Percentiles rank a stretch among this genome's conserved stretches.
Evolutionary conservation across 768 basidiomycete genomes (phyloP).

Genomic region (Leccinum broughii): DNA sequence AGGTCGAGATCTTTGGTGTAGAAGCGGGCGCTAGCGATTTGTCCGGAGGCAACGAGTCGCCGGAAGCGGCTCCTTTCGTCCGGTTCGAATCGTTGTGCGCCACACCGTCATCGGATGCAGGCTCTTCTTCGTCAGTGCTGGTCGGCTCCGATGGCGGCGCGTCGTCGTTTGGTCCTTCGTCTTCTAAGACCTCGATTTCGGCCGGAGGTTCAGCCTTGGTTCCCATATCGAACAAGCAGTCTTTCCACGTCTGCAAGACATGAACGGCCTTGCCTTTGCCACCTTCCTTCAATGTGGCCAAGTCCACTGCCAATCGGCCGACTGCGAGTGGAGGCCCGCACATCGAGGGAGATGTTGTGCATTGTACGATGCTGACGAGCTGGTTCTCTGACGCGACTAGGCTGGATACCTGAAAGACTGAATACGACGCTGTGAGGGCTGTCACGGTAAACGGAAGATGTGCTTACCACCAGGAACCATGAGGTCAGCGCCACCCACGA

Average conservation of each 20-base stretch:
- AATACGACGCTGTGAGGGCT: not conserved
- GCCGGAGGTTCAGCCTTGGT: slow-evolving; percentile 59
- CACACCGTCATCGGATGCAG: slow-evolving; percentile 10
- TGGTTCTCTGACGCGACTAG: slow-evolving; percentile 42
- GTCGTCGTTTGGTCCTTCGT: slow-evolving; percentile 10
- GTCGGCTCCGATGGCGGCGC: slow-evolving; percentile 12
- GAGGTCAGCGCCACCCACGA: slow-evolving; percentile 80
- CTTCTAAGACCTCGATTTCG: slow-evolving; percentile 29
- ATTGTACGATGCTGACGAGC: slow-evolving; percentile 64
- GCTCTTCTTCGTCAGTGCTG: slow-evolving; percentile 4
- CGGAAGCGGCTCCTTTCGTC: slow-evolving; percentile 27
- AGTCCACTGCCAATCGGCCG: slow-evolving; percentile 64
- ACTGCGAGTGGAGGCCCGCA: slow-evolving; percentile 62
- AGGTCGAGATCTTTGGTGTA: slow-evolving; percentile 1
- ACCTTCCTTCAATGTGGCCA: slow-evolving; percentile 46
- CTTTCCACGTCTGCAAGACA: slow-evolving; percentile 75
- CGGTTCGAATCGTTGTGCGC: slow-evolving; percentile 8
- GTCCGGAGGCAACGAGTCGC: slow-evolving; percentile 7
- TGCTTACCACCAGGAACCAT: slow-evolving; percentile 84
- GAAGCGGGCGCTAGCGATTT: slow-evolving; percentile 8
- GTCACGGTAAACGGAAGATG: not conserved
- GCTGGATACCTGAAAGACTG: slow-evolving; percentile 59
- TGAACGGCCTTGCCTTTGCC: slow-evolving; percentile 79
- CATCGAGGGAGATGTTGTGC: slow-evolving; percentile 34
- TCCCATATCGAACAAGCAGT: slow-evolving; percentile 73